Evolutionary conservation across 2,329 filamentous ascomycete species (phyloP).

Genomic region (Cadophora sp.): DNA sequence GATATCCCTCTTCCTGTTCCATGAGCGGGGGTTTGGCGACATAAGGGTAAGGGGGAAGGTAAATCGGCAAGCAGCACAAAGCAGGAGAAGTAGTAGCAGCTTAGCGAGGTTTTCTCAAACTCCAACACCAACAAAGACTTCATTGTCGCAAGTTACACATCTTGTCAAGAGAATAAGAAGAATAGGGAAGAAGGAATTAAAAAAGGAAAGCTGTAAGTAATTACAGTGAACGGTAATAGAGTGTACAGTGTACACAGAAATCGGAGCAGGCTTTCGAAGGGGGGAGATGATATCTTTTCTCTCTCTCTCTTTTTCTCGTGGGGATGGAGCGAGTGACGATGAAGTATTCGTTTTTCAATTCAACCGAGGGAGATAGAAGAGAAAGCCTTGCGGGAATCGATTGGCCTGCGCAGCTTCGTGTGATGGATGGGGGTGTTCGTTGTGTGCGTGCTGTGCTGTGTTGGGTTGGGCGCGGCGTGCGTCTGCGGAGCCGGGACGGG

Average conservation of each 20-base stretch:
- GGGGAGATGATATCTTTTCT: neutral
- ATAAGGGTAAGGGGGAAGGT: neutral
- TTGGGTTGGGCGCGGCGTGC: conserved; percentile 8
- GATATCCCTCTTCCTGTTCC: conserved; percentile 6
- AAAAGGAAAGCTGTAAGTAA: neutral
- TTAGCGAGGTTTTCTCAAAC: conserved; percentile 2
- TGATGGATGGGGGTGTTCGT: conserved; percentile 1
- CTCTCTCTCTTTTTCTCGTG: neutral
- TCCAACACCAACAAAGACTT: conserved; percentile 3
- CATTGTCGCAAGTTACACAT: conserved; percentile 1
- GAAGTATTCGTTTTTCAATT: neutral
- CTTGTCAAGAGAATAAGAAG: neutral
- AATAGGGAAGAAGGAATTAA: too few species aligned
- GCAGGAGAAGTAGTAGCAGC: neutral
- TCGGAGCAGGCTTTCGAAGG: neutral
- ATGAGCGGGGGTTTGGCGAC: conserved; percentile 12
- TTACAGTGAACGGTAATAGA: neutral
- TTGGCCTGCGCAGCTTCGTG: neutral
- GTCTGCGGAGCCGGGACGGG: neutral
- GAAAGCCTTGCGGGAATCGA: conserved; percentile 8
- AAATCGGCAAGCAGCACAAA: too few species aligned
- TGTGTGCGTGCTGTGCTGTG: conserved; percentile 16
- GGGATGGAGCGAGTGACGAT: conserved; percentile 9
- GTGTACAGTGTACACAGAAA: neutral
- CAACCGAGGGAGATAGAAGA: neutral